phyloP scores from a whole-genome alignment of 371 early-diverging fungal species.

The Blyttiomyces sp. region DNA sequence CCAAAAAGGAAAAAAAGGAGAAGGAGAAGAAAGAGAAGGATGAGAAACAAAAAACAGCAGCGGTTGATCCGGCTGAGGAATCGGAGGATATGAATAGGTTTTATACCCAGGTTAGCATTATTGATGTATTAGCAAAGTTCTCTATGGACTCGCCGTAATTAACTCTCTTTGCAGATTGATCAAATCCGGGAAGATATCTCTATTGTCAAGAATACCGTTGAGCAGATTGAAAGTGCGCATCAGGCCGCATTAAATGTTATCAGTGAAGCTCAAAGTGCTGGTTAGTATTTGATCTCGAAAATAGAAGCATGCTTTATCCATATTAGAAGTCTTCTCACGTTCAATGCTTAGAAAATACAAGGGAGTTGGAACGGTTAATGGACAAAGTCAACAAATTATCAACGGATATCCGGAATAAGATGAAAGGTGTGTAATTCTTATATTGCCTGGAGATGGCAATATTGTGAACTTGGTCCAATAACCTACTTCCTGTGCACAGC shows the following conservation, averaged over 20 bases:
- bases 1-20: slow-evolving; percentile 1
- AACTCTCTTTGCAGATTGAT: slow-evolving; percentile 54
- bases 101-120: slow-evolving; percentile 20
- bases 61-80: slow-evolving; percentile 18
- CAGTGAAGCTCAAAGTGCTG: slow-evolving; percentile 62
- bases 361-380: slow-evolving; percentile 65
- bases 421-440: slow-evolving; percentile 46
- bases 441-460: too few species aligned
- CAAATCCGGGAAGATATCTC: slow-evolving; percentile 65
- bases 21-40: neutral
- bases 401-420: slow-evolving; percentile 36
- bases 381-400: slow-evolving; percentile 60
- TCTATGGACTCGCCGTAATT: neutral
- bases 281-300: slow-evolving; percentile 17
- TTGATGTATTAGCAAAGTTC: neutral
- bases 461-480: neutral
- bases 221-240: slow-evolving; percentile 66
- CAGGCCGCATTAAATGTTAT: slow-evolving; percentile 64
- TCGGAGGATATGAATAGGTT: slow-evolving; percentile 29
- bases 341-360: slow-evolving; percentile 40
- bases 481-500: slow-evolving; percentile 13
- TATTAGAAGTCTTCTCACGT: neutral
- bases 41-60: neutral
- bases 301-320: neutral
- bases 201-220: slow-evolving; percentile 59